phyloP scores from a whole-genome alignment of 2,329 filamentous ascomycete genomes.

The Onygenales sp. region DNA sequence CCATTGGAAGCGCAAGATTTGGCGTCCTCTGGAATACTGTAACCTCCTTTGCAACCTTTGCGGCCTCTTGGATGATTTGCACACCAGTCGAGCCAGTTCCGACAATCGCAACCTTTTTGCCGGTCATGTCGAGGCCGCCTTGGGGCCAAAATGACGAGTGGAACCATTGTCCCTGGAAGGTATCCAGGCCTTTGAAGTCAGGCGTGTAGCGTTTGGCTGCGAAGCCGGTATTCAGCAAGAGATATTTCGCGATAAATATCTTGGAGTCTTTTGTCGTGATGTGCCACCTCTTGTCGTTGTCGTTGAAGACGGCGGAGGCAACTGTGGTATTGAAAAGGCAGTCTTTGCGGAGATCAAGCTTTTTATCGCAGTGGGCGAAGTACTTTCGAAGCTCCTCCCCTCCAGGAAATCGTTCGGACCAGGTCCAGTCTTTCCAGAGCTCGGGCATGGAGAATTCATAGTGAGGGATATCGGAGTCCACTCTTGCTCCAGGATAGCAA shows the following conservation, averaged over 20 bases:
- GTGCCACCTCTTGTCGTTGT: slow-evolving; percentile 26
- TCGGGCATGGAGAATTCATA: slow-evolving; percentile 46
- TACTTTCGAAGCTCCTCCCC: slow-evolving; percentile 59
- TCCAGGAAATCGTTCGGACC: slow-evolving; percentile 58
- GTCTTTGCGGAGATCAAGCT: slow-evolving; percentile 55
- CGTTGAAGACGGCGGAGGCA: slow-evolving; percentile 45
- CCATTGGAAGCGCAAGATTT: slow-evolving; percentile 7
- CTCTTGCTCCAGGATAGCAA: slow-evolving; percentile 45
- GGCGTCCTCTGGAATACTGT: slow-evolving; percentile 20
- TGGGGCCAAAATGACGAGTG: slow-evolving; percentile 36
- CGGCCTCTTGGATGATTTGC: slow-evolving; percentile 27
- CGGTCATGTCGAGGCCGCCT: slow-evolving; percentile 8
- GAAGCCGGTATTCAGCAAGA: slow-evolving; percentile 41
- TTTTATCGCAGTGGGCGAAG: slow-evolving; percentile 52
- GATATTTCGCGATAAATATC: slow-evolving; percentile 31
- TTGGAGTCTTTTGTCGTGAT: slow-evolving; percentile 12
- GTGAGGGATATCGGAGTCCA: slow-evolving; percentile 45
- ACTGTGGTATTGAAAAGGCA: slow-evolving; percentile 49
- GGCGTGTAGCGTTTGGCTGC: slow-evolving; percentile 36
- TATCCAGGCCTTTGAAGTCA: slow-evolving; percentile 35
- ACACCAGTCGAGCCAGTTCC: slow-evolving; percentile 29
- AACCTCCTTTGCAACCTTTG: slow-evolving; percentile 1
- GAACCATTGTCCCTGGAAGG: slow-evolving; percentile 36
- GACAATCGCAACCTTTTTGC: slow-evolving; percentile 17
- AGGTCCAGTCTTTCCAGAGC: slow-evolving; percentile 40